Evolutionary conservation across 352 stramenopile species (phyloP).

Genomic region (Discostella stelligera): DNA sequence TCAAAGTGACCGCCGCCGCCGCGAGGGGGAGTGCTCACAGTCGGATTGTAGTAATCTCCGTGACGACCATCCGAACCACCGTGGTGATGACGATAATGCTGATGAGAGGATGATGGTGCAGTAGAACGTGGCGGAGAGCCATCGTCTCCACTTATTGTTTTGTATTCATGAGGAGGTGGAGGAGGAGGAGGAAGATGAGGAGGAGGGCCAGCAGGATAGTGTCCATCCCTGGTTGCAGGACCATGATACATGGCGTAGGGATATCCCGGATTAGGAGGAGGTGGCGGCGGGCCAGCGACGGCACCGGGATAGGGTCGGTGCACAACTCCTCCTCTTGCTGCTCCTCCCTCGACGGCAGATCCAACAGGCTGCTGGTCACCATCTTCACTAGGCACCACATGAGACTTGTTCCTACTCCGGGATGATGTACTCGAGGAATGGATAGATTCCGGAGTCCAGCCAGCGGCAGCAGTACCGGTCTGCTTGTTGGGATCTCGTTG

Average conservation of each 20-base stretch:
- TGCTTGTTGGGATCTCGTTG: neutral
- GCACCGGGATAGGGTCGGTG: neutral
- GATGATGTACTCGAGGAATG: constrained; percentile 3
- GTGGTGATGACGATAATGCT: neutral
- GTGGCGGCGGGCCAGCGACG: neutral
- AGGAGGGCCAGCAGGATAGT: constrained; percentile 17
- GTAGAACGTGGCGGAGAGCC: constrained; percentile 16
- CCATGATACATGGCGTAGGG: constrained; percentile 7
- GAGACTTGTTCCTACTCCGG: constrained; percentile 8
- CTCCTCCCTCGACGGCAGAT: neutral
- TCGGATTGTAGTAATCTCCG: constrained; percentile 5
- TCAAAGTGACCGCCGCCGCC: constrained; percentile 1
- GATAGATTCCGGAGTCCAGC: constrained; percentile 11
- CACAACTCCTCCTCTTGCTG: neutral
- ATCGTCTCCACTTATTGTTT: constrained; percentile 32
- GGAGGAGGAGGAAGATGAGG: neutral
- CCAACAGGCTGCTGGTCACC: neutral
- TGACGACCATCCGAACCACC: neutral
- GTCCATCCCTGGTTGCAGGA: neutral
- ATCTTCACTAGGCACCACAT: constrained; percentile 27
- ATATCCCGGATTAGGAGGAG: constrained; percentile 9
- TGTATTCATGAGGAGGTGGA: constrained; percentile 6
- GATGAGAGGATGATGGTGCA: neutral
- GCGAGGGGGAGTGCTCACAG: constrained; percentile 10
- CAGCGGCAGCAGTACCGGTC: neutral